Base-by-base conservation (phyloP, 495 filamentous ascomycete species). In the Amorphotheca resinae region DNA sequence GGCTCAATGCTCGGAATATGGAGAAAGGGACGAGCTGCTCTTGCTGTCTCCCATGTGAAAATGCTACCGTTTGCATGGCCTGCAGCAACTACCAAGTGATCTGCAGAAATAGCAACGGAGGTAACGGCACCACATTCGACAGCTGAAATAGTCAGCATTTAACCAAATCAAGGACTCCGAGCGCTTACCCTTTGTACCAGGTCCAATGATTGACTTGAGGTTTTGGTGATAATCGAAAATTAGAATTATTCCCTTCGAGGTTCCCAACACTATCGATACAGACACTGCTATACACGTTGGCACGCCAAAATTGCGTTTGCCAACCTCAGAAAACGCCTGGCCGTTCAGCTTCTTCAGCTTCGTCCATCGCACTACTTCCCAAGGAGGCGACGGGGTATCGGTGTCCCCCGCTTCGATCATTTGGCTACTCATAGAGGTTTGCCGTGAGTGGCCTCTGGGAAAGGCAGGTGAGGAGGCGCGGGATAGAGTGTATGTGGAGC, bases 171-270 rank as follows among this genome's bases (percentile, higher is more conserved):
- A 20, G 33, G 9, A 17, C 43, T 21, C 20, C 11, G 20, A 32
- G 17, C 37, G 42, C 72, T 35, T 65, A 85, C 86, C 87, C 73
- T 89, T 93, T 16, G 89, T 95, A 30, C 88, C 87, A n/a, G 78
- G 79, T 11, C 91, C 91, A 53, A 99, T 84, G 40, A 95, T 89
- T 50, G 80, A 76, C 64, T 93, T 93, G 44, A 96, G 64, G 51
- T 77, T 93, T 60, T 99, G 91, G 57, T 89, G 82, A 60, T 95
- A 96, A 62, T 99, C 93, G 65, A 96, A 96, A 33, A 94, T 75
- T 56, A 99, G 64, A 32, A 95, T 81, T 55, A 93, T 82, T 15
- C 91, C 91, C 61, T 93, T 96, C 7, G 85, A 82, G 7, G 91
- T 96, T 15, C 91, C 91, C 35, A 99, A 63, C 2, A 84, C 87